Conservation (phyloP, 345 rosid species). For the Leavenworthia alabamica region DNA sequence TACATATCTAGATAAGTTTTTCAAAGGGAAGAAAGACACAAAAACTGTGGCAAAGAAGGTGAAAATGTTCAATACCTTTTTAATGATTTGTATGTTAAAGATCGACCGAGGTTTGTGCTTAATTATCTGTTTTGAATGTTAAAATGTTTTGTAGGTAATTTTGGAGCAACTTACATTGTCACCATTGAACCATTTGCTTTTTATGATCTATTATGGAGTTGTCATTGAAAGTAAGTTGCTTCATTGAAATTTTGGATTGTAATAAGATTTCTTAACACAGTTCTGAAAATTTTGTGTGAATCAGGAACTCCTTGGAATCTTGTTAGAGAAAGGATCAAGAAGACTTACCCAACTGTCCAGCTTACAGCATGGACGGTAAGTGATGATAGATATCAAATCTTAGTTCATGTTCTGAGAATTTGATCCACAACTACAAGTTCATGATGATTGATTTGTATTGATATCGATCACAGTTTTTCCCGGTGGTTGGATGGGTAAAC, state of each 20-base stretch:
- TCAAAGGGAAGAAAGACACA: conserved; percentile 82
- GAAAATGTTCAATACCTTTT: not conserved
- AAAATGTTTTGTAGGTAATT: conserved; percentile 42
- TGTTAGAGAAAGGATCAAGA: conserved; percentile 64
- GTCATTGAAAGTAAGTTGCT: conserved; percentile 57
- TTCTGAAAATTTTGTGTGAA: conserved; percentile 26
- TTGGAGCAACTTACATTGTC: conserved; percentile 79
- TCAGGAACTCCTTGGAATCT: conserved; percentile 79
- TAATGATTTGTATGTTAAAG: not conserved
- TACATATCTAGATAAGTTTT: conserved; percentile 61
- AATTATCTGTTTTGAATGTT: not conserved
- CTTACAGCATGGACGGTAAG: conserved; percentile 79
- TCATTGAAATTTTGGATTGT: not conserved
- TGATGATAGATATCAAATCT: not conserved
- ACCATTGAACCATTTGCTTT: conserved; percentile 81
- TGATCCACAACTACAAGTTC: not conserved
- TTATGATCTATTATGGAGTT: conserved; percentile 74
- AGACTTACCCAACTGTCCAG: conserved; percentile 68
- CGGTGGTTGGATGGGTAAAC: conserved; percentile 81
- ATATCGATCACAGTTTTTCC: conserved; percentile 66
- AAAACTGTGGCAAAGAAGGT: conserved; percentile 94
- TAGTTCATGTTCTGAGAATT: not conserved
- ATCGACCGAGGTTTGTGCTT: not conserved
- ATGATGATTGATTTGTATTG: not conserved
- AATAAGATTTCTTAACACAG: not conserved